Evolutionary conservation across 1,139 yeast species (phyloP).

Genomic region (Taphrina deformans): DNA sequence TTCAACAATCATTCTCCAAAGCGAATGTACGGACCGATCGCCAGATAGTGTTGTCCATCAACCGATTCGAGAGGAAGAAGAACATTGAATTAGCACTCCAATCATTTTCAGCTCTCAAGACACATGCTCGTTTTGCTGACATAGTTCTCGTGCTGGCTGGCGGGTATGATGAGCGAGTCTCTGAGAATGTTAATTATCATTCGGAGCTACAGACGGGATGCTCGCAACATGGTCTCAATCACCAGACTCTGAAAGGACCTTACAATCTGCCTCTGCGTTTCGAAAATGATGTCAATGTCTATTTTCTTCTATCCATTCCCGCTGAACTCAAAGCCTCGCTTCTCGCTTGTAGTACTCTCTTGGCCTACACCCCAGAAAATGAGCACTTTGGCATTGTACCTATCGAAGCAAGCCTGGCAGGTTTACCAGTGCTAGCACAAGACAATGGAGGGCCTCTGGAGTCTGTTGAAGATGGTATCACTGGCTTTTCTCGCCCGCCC

Average conservation of each 20-base stretch:
- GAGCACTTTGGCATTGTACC: slow-evolving; percentile 99
- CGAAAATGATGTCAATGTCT: slow-evolving; percentile 51
- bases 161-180: slow-evolving; percentile 80
- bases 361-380: slow-evolving; percentile 82
- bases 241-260: slow-evolving; percentile 49
- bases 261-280: slow-evolving; percentile 20
- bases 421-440: slow-evolving; percentile 81
- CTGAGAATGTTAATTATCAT: slow-evolving; percentile 74
- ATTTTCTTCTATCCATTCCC: slow-evolving; percentile 79
- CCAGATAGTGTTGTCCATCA: slow-evolving; percentile 66
- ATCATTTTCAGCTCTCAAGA: slow-evolving; percentile 55
- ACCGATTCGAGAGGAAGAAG: slow-evolving; percentile 85
- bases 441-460: slow-evolving; percentile 93
- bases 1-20: neutral
- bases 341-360: slow-evolving; percentile 57
- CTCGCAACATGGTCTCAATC: slow-evolving; percentile 51
- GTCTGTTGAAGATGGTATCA: slow-evolving; percentile 62
- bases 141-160: slow-evolving; percentile 46
- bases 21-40: slow-evolving; percentile 36
- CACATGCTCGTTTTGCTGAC: slow-evolving; percentile 37
- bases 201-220: slow-evolving; percentile 59
- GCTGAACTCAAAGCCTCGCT: slow-evolving; percentile 65
- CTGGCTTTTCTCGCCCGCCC: slow-evolving; percentile 73
- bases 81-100: slow-evolving; percentile 74
- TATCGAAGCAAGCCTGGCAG: slow-evolving; percentile 82